Conservation (phyloP, 768 basidiomycete species). For the Tricholoma flavovirens region DNA sequence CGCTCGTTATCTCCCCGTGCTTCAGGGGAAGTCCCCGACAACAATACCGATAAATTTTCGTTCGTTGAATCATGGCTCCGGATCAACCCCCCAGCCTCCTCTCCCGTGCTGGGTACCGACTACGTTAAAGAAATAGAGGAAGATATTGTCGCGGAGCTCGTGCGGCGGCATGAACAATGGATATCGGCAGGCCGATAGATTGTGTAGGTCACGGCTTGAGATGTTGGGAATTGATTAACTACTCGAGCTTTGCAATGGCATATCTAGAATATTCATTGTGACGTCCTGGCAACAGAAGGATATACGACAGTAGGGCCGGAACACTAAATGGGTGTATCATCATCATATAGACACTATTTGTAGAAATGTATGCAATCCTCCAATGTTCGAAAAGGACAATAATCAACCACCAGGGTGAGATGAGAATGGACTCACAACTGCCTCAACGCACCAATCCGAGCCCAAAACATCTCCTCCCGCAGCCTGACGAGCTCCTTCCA, state of each 20-base stretch:
- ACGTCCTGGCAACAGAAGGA: neutral
- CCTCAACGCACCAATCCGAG: conserved; percentile 55
- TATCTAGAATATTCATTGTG: neutral
- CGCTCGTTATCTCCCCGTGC: conserved; percentile 14
- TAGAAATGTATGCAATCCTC: neutral
- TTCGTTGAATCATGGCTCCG: conserved; percentile 62
- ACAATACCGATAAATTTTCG: conserved; percentile 7
- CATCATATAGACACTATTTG: neutral
- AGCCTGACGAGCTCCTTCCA: conserved; percentile 75
- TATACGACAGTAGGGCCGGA: neutral
- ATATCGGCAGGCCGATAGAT: conserved; percentile 27
- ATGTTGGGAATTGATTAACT: no score
- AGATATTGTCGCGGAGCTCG: conserved; percentile 75
- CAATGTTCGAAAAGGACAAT: neutral
- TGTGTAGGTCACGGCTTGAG: neutral
- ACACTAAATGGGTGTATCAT: neutral
- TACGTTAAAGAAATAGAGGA: conserved; percentile 84
- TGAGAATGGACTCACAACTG: conserved; percentile 11
- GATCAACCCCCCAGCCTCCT: conserved; percentile 39
- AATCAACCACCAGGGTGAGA: neutral
- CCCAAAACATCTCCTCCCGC: conserved; percentile 85
- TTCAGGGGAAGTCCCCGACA: conserved; percentile 1
- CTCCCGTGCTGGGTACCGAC: conserved; percentile 26
- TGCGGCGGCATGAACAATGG: conserved; percentile 71
- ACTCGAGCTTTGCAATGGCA: neutral